A percentile compares a stretch with the other conserved stretches of the same genome.
Evolutionary conservation across 2,329 filamentous ascomycete species (phyloP).

Genomic region (Xylariaceae sp.): DNA sequence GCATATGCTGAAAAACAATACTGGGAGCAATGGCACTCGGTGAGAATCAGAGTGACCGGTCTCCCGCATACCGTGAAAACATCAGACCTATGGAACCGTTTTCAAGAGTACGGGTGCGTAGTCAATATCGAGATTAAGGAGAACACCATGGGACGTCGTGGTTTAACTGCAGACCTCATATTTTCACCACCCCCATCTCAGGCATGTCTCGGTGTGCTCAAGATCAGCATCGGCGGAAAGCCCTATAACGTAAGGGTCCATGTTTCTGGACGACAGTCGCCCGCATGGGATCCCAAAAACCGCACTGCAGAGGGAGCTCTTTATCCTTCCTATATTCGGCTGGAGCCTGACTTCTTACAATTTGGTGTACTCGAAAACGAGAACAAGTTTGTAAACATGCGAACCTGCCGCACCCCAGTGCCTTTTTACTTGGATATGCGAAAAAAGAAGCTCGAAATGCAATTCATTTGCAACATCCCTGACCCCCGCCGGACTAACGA

Average conservation of each 20-base stretch:
- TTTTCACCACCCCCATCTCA: slow-evolving; percentile 22
- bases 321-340: slow-evolving; percentile 12
- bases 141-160: background rate
- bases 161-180: slow-evolving; percentile 2
- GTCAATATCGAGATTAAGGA: slow-evolving; percentile 18
- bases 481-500: slow-evolving; percentile 21
- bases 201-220: slow-evolving; percentile 17
- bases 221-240: slow-evolving; percentile 15
- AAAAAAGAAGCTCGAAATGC: slow-evolving; percentile 37
- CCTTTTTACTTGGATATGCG: slow-evolving; percentile 38
- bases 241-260: slow-evolving; percentile 5
- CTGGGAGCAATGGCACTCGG: slow-evolving; percentile 20
- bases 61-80: slow-evolving; percentile 16
- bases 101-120: slow-evolving; percentile 17
- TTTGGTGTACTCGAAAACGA: slow-evolving; percentile 32
- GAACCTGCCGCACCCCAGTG: slow-evolving; percentile 35
- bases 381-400: slow-evolving; percentile 57
- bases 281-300: no score
- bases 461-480: slow-evolving; percentile 32
- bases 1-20: no score
- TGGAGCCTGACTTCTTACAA: slow-evolving; percentile 18
- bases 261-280: slow-evolving; percentile 11
- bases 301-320: no score
- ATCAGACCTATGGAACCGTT: slow-evolving; percentile 16
- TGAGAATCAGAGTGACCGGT: slow-evolving; percentile 15